A percentile compares a stretch with the other conserved stretches of the same genome.
phyloP scores from a whole-genome alignment of 345 rosid species.

The Ceriops zippeliana region DNA sequence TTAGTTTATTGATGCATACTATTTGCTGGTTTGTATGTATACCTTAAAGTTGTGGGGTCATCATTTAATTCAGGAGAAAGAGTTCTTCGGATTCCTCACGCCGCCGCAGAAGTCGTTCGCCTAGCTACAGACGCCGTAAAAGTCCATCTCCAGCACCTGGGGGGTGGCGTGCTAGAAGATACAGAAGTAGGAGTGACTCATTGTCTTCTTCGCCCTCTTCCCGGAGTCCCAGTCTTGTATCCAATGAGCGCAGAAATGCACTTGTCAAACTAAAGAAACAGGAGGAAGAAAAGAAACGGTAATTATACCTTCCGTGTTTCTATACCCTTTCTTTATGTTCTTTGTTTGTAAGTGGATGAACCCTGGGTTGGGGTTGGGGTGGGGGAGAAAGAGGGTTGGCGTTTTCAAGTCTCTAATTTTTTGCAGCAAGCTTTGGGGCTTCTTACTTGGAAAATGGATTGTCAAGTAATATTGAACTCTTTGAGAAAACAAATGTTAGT shows the following conservation, averaged over 20 bases:
- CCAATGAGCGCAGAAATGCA: constrained; percentile 33
- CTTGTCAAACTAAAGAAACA: constrained; percentile 44
- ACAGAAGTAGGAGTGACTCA: constrained; percentile 39
- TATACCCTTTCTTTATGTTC: too few relatives aligned
- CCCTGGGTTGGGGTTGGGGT: too few relatives aligned
- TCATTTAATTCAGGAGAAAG: constrained; percentile 33
- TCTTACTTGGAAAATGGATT: too few relatives aligned
- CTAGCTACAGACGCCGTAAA: constrained; percentile 54
- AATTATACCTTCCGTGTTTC: background rate
- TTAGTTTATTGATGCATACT: background rate
- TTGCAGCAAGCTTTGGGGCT: too few relatives aligned
- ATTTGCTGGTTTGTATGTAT: background rate
- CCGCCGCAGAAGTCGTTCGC: constrained; percentile 37
- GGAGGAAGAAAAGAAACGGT: constrained; percentile 58
- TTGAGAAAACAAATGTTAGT: too few relatives aligned
- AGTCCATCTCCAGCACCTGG: constrained; percentile 56
- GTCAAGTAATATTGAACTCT: too few relatives aligned
- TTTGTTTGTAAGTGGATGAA: too few relatives aligned
- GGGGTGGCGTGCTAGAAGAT: constrained; percentile 38
- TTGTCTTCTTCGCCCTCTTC: constrained; percentile 45
- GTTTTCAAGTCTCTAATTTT: too few relatives aligned
- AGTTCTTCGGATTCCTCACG: constrained; percentile 45
- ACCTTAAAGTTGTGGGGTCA: background rate
- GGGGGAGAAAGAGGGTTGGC: too few relatives aligned
- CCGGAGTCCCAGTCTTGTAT: constrained; percentile 26